These are phyloP conservation scores for Drechslerella coelobrocha DNA, from an alignment of 2,329 filamentous ascomycete species.

Conservation along the genomic window DNA sequence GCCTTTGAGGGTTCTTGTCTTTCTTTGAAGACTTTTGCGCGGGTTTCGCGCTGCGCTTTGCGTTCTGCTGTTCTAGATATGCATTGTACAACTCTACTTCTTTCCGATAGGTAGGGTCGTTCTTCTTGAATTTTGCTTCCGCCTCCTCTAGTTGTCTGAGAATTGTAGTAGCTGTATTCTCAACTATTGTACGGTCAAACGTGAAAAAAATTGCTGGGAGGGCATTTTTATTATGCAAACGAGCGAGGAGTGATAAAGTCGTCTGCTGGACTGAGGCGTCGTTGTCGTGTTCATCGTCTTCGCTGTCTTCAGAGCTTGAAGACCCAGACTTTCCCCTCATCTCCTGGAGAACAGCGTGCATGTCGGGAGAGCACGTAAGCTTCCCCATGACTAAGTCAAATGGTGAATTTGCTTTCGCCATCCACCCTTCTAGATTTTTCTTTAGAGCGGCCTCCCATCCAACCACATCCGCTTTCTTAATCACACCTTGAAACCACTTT, in stretches of 20 bases:
- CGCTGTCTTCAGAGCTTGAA: constrained; percentile 4
- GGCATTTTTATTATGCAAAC: constrained; percentile 69
- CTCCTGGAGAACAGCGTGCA: not conserved
- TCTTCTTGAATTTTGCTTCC: constrained; percentile 67
- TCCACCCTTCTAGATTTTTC: constrained; percentile 66
- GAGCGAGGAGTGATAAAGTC: constrained; percentile 66
- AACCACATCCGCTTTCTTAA: constrained; percentile 71
- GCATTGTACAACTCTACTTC: constrained; percentile 63
- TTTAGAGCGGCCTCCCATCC: constrained; percentile 72
- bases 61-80: constrained; percentile 63
- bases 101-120: constrained; percentile 66
- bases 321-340: constrained; percentile 32
- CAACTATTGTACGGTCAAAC: constrained; percentile 72
- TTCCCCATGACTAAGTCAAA: constrained; percentile 64
- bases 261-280: constrained; percentile 56
- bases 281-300: constrained; percentile 56
- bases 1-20: constrained; percentile 58
- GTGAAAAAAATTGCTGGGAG: constrained; percentile 79
- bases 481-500: constrained; percentile 59
- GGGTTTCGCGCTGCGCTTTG: constrained; percentile 27
- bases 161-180: constrained; percentile 60
- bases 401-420: constrained; percentile 64
- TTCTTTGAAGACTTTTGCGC: constrained; percentile 55
- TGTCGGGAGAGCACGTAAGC: not conserved
- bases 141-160: constrained; percentile 64